Percentiles rank a stretch among this genome's conserved stretches.
Evolutionary conservation across 164 flowering plant species (phyloP).

Genomic region (Umbellularia californica): DNA sequence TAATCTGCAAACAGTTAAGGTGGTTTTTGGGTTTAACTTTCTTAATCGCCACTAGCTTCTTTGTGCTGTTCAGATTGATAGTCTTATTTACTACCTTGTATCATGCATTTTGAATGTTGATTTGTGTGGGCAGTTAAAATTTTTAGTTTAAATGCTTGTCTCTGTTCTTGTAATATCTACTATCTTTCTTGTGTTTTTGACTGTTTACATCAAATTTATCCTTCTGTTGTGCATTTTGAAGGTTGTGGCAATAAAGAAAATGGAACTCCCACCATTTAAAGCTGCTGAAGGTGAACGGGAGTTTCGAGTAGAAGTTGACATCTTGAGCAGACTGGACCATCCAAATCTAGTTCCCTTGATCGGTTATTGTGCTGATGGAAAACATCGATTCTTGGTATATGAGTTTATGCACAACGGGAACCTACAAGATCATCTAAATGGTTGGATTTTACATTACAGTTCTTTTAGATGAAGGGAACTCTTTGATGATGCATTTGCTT

Average conservation of each 20-base stretch:
- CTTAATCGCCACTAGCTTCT: too few species aligned
- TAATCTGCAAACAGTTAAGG: not conserved
- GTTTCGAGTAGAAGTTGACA: slow-evolving; percentile 96
- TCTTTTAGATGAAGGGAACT: not conserved
- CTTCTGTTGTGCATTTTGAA: slow-evolving; percentile 15
- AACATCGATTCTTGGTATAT: slow-evolving; percentile 89
- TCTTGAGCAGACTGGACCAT: slow-evolving; percentile 90
- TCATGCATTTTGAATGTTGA: too few species aligned
- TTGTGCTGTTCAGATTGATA: too few species aligned
- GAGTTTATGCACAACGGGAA: slow-evolving; percentile 89
- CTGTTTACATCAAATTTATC: not conserved
- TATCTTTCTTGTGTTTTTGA: not conserved
- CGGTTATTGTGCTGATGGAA: slow-evolving; percentile 98
- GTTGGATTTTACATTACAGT: slow-evolving; percentile 27
- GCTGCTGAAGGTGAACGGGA: slow-evolving; percentile 95
- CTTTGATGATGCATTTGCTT: not conserved
- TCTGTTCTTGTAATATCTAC: not conserved
- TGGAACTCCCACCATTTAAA: slow-evolving; percentile 83
- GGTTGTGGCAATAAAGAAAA: slow-evolving; percentile 97
- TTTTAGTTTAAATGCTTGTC: not conserved
- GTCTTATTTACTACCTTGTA: too few species aligned
- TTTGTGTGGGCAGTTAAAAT: not conserved
- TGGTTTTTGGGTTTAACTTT: too few species aligned
- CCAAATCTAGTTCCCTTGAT: slow-evolving; percentile 86
- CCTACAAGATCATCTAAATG: slow-evolving; percentile 88